Evolutionary conservation across 2,329 filamentous ascomycete genomes (phyloP), one percentile per base, ranked within the genome.

Genomic region (Colletotrichum musae): DNA sequence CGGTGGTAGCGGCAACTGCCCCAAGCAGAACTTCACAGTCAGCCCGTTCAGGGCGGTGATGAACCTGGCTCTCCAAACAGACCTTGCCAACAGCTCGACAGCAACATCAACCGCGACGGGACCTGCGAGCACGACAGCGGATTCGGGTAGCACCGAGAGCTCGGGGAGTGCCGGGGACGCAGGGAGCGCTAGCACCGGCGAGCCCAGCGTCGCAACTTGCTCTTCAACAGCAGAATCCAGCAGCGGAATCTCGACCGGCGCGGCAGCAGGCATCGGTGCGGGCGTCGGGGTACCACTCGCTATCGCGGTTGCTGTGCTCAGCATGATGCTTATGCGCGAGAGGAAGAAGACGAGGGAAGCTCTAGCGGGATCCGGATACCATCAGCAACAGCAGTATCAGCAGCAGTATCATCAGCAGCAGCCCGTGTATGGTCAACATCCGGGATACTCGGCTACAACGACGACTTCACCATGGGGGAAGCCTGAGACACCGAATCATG

Each of bases 261-360:
- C 68, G 1, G 68, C 59, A 13, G 65, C 45, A 4, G 68, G 68
- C 1, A 69, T 71, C 51, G 68, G 68, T 7, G 51, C 26, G 5
- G 68, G 68, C 15, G 13, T 71, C n/a, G 68, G 68, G 3, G 41
- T 58, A 4, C 65, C 68, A 43, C 39, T 71, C 24, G 50, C 65
- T 5, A 28, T 71, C n/a, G 58, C 58, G 4, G 32, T 60, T n/a
- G 64, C 10, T 1, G 50, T 51, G 24, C 39, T 71, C 21, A 64
- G 45, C 2, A 28, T 69, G 16, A 43, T 71, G 54, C 65, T 71
- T n/a, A 12, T 71, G 43, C 64, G 60, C 4, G 68, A 71, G 59
- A 64, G 59, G 18, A 61, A 64, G 54, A 71, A 57, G 65, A 36
- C 57, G 21, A 67, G 62, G 5, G 57, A 5, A 7, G 51, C 51